These are phyloP conservation scores for Verticillium klebahnii DNA, from an alignment of 2,329 filamentous ascomycete species.

Conservation along the genomic window DNA sequence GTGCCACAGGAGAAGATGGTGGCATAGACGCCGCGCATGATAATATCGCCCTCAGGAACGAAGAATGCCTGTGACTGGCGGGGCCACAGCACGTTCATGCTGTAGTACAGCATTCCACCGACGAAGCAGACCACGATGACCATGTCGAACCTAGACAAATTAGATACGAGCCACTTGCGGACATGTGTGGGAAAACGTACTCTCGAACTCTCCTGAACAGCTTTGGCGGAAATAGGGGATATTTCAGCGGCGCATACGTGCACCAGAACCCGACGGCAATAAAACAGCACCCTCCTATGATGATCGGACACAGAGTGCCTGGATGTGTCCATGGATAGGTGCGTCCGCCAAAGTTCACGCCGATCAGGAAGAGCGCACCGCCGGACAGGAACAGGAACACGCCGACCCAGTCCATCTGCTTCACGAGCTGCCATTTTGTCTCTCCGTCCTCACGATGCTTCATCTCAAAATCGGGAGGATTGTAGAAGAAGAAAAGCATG, in stretches of 20 bases:
- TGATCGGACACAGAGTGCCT: constrained; percentile 23
- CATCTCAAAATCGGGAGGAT: constrained; percentile 27
- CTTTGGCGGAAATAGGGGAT: constrained; percentile 24
- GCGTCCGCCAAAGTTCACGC: constrained; percentile 22
- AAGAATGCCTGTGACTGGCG: constrained; percentile 21
- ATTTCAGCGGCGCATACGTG: constrained; percentile 18
- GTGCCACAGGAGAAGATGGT: constrained; percentile 23
- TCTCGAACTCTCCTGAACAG: constrained; percentile 22
- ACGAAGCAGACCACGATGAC: constrained; percentile 25
- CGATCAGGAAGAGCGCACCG: constrained; percentile 21
- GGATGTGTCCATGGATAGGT: constrained; percentile 22
- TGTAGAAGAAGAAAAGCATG: constrained; percentile 23
- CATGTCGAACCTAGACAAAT: constrained; percentile 18
- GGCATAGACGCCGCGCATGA: constrained; percentile 22
- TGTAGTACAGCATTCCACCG: constrained; percentile 25
- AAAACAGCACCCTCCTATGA: constrained; percentile 21
- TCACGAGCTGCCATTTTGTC: constrained; percentile 18
- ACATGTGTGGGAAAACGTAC: constrained; percentile 3
- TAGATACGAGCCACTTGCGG: background rate
- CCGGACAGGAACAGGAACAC: constrained; percentile 20
- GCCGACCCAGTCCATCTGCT: constrained; percentile 20
- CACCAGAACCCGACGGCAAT: constrained; percentile 23
- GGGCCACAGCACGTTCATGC: constrained; percentile 25
- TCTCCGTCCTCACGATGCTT: constrained; percentile 24
- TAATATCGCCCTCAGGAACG: constrained; percentile 14